Percentiles rank a stretch among this genome's conserved stretches.
Evolutionary conservation across 306 rosid species (phyloP).

Genomic region (Corylus heterophylla): DNA sequence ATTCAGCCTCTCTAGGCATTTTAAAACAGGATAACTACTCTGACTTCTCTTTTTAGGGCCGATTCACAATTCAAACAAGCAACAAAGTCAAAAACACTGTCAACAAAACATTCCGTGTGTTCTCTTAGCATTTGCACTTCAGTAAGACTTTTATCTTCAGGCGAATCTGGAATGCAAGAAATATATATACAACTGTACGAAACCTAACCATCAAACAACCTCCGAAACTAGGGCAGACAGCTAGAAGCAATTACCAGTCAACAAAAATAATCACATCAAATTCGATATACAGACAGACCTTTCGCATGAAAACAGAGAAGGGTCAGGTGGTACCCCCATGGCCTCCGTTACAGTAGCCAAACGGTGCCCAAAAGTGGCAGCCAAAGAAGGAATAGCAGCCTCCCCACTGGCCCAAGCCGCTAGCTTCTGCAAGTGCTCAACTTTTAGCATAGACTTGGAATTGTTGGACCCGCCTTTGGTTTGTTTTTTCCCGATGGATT

Average conservation of each 20-base stretch:
- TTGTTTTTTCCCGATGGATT: conserved; percentile 58
- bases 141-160: background rate
- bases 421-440: conserved; percentile 58
- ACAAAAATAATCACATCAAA: background rate
- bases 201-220: background rate
- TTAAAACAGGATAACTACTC: background rate
- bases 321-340: conserved; percentile 42
- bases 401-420: conserved; percentile 60
- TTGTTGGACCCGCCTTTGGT: conserved; percentile 34
- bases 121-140: background rate
- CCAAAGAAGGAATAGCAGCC: conserved; percentile 57
- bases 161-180: background rate
- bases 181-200: background rate
- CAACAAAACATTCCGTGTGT: background rate
- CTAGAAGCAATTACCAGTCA: background rate
- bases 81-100: background rate
- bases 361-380: conserved; percentile 63
- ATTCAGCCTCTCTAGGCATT: too few species aligned
- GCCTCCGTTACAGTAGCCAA: conserved; percentile 58
- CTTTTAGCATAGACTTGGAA: conserved; percentile 44
- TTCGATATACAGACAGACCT: conserved; percentile 42
- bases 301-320: conserved; percentile 62
- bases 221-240: background rate
- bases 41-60: background rate
- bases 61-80: background rate